These are phyloP conservation scores for Endoconidiophora polonica DNA, from an alignment of 2,329 filamentous ascomycete species.

Conservation along the genomic window DNA sequence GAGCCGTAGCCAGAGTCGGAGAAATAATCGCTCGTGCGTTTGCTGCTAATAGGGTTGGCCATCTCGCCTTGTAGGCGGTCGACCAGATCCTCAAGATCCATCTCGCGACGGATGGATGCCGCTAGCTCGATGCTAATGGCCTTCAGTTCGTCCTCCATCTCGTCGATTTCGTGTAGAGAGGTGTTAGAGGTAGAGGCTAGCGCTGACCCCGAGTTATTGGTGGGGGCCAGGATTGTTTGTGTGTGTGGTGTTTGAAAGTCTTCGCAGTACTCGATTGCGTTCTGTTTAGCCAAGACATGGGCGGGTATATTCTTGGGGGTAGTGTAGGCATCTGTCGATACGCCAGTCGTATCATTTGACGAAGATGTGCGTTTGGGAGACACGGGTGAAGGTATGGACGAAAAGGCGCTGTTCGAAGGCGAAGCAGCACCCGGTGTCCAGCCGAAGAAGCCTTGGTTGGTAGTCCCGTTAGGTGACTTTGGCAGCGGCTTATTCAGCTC, in stretches of 20 bases:
- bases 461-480: constrained; percentile 31
- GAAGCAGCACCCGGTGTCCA: constrained; percentile 28
- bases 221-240: not conserved
- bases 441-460: constrained; percentile 36
- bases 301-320: constrained; percentile 22
- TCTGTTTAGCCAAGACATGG: constrained; percentile 22
- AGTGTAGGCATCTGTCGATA: constrained; percentile 18
- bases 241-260: constrained; percentile 34
- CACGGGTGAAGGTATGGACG: constrained; percentile 36
- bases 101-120: constrained; percentile 80
- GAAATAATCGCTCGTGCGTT: constrained; percentile 90
- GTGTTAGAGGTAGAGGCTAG: constrained; percentile 19
- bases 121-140: constrained; percentile 89
- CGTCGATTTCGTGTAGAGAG: constrained; percentile 47
- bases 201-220: too few relatives aligned
- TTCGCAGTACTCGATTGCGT: constrained; percentile 33
- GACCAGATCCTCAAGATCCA: constrained; percentile 89
- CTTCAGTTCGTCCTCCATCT: constrained; percentile 86
- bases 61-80: constrained; percentile 72
- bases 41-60: constrained; percentile 40
- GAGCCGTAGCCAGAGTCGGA: constrained; percentile 90
- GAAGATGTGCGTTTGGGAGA: constrained; percentile 26
- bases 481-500: constrained; percentile 38
- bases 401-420: constrained; percentile 33
- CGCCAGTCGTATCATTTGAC: constrained; percentile 20